These are phyloP conservation scores for Candida fluviatilis DNA, from an alignment of 805 yeast genomes.

Conservation along the genomic window DNA sequence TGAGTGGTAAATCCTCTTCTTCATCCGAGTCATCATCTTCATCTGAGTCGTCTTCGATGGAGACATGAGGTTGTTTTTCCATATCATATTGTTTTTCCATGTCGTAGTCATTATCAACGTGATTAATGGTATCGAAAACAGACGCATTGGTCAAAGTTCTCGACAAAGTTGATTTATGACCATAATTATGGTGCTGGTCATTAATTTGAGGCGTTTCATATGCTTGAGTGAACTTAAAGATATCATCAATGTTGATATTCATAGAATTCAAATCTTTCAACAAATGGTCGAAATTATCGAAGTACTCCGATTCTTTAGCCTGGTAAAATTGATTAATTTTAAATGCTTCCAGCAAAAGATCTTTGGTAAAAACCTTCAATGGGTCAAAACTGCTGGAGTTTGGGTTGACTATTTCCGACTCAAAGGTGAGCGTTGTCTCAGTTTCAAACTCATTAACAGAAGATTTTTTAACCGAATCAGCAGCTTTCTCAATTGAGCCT, in stretches of 20 bases:
- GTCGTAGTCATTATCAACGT: constrained; percentile 14
- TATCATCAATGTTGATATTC: constrained; percentile 22
- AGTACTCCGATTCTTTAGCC: constrained; percentile 43
- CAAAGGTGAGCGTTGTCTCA: background rate
- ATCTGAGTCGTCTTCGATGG: constrained; percentile 19
- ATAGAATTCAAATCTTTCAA: constrained; percentile 42
- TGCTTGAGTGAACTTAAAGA: constrained; percentile 22
- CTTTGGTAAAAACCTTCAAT: constrained; percentile 42
- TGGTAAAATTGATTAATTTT: constrained; percentile 53
- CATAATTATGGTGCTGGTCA: constrained; percentile 18
- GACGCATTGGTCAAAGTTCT: constrained; percentile 16
- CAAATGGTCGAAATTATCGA: constrained; percentile 41
- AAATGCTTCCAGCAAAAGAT: constrained; percentile 43
- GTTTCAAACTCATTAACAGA: background rate
- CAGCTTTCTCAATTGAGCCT: background rate
- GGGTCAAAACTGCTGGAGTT: constrained; percentile 15
- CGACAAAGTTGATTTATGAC: constrained; percentile 7
- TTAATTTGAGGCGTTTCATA: constrained; percentile 13
- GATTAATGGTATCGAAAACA: constrained; percentile 24
- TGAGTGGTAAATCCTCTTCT: constrained; percentile 18
- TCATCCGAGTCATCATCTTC: constrained; percentile 26
- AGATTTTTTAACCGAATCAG: background rate
- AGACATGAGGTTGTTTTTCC: constrained; percentile 26
- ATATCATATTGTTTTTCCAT: constrained; percentile 11
- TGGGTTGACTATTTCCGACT: constrained; percentile 6